Conservation (phyloP, 169 alveolate species). For the Plasmodium knowlesi region DNA sequence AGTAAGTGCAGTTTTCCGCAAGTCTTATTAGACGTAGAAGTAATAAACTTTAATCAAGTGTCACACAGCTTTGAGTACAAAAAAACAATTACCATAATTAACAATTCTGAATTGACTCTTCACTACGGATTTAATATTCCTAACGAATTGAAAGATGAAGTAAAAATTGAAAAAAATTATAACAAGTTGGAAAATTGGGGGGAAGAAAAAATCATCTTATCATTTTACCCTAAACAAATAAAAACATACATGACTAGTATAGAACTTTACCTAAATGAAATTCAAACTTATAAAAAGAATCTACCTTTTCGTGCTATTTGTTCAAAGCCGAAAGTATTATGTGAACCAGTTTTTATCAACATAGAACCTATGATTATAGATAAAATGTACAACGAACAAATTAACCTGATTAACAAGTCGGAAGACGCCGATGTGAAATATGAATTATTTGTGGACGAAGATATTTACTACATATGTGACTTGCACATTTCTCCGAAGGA, state of each 20-base stretch:
- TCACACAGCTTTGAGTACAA: constrained; percentile 56
- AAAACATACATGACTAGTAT: constrained; percentile 12
- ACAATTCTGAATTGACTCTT: constrained; percentile 42
- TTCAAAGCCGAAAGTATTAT: constrained; percentile 4
- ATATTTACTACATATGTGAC: constrained; percentile 22
- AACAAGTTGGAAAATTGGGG: constrained; percentile 6
- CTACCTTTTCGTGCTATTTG: constrained; percentile 48
- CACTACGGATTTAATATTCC: constrained; percentile 29
- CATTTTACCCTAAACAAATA: constrained; percentile 48
- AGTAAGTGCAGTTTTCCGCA: constrained; percentile 42
- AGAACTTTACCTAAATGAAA: constrained; percentile 35
- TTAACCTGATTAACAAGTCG: constrained; percentile 37
- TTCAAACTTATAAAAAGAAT: constrained; percentile 32
- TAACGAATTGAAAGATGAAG: constrained; percentile 60
- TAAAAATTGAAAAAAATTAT: constrained; percentile 5
- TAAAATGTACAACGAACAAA: constrained; percentile 36
- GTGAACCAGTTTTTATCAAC: constrained; percentile 36
- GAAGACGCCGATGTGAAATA: constrained; percentile 39
- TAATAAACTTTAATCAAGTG: constrained; percentile 41
- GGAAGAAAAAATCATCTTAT: constrained; percentile 19
- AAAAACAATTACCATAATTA: constrained; percentile 17
- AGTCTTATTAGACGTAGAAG: constrained; percentile 20
- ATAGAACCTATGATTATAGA: constrained; percentile 57
- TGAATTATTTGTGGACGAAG: constrained; percentile 49
- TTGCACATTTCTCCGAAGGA: constrained; percentile 11